Percentiles rank a stretch among this genome's conserved stretches.
Conservation (phyloP, 2,329 filamentous ascomycete genomes). For the Geosmithia flava region DNA sequence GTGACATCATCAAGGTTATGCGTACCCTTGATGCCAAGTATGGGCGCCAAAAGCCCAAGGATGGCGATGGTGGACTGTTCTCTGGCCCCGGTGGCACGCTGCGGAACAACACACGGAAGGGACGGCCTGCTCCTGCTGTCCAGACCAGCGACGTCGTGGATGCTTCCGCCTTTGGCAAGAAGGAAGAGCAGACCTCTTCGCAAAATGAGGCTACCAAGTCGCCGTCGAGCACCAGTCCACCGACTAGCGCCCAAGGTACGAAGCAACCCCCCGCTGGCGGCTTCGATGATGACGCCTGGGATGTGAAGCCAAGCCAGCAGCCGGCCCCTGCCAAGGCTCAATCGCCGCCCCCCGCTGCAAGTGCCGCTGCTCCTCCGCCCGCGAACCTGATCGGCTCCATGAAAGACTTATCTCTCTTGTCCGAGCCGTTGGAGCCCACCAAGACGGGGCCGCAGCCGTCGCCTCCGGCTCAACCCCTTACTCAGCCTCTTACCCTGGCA, state of each 20-base stretch:
- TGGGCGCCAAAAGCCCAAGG: conserved; percentile 44
- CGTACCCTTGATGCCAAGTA: conserved; percentile 75
- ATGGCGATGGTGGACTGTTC: conserved; percentile 67
- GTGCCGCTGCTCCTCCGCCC: conserved; percentile 17
- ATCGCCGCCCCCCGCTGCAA: conserved; percentile 3
- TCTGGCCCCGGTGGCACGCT: conserved; percentile 84
- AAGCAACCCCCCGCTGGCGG: conserved; percentile 24
- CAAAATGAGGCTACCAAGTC: conserved; percentile 10
- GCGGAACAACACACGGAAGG: conserved; percentile 89
- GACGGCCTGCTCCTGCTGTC: conserved; percentile 74
- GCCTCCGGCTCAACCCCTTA: conserved; percentile 11
- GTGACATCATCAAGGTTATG: conserved; percentile 93
- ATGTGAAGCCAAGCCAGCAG: conserved; percentile 72
- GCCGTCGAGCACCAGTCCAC: conserved; percentile 7
- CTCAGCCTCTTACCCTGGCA: conserved; percentile 16
- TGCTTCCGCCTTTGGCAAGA: conserved; percentile 68
- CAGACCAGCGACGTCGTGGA: conserved; percentile 80
- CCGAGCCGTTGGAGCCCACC: conserved; percentile 38
- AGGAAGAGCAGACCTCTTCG: conserved; percentile 19
- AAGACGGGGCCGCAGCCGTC: conserved; percentile 21
- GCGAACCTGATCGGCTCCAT: conserved; percentile 53
- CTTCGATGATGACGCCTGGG: conserved; percentile 97
- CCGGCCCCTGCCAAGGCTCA: conserved; percentile 5
- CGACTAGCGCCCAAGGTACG: conserved; percentile 14
- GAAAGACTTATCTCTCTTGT: conserved; percentile 43